phyloP scores from a whole-genome alignment of 192 early-diverging fungal species.

The Entomortierella lignicola region DNA sequence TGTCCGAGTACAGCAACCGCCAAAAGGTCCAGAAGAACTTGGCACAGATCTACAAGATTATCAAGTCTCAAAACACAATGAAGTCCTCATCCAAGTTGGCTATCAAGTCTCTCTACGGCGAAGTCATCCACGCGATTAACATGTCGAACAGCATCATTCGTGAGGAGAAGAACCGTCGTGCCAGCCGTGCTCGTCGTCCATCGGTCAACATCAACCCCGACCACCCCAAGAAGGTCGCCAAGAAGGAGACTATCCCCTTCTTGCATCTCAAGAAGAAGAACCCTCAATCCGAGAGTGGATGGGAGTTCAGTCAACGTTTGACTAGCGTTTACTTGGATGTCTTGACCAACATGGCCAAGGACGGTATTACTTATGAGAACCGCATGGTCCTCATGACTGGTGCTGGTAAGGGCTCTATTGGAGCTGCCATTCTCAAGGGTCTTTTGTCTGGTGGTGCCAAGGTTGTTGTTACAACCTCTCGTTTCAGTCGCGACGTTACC shows the following conservation, averaged over 20 bases:
- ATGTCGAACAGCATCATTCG: slow-evolving; percentile 81
- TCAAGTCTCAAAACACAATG: slow-evolving; percentile 81
- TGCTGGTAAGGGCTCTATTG: slow-evolving; percentile 91
- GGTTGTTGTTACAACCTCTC: slow-evolving; percentile 93
- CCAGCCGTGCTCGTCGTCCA: slow-evolving; percentile 61
- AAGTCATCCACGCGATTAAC: slow-evolving; percentile 76
- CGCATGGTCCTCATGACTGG: slow-evolving; percentile 91
- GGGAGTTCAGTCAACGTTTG: slow-evolving; percentile 84
- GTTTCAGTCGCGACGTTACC: slow-evolving; percentile 81
- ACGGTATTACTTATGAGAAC: slow-evolving; percentile 88
- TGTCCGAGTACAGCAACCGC: slow-evolving; percentile 80
- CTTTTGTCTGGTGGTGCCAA: slow-evolving; percentile 88
- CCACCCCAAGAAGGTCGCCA: slow-evolving; percentile 63
- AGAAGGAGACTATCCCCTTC: slow-evolving; percentile 80
- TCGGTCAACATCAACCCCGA: slow-evolving; percentile 58
- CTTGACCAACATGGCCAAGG: slow-evolving; percentile 79
- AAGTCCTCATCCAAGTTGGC: slow-evolving; percentile 78
- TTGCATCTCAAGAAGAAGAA: slow-evolving; percentile 80
- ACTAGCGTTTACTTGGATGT: slow-evolving; percentile 88
- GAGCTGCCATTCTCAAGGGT: slow-evolving; percentile 83
- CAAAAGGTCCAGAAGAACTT: slow-evolving; percentile 83
- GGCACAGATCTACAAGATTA: slow-evolving; percentile 81
- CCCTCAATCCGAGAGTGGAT: slow-evolving; percentile 75
- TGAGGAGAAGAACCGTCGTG: slow-evolving; percentile 61
- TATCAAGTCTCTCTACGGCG: slow-evolving; percentile 76